Base-by-base conservation (phyloP, 2,329 filamentous ascomycete species). In the Cercospora janseana region DNA sequence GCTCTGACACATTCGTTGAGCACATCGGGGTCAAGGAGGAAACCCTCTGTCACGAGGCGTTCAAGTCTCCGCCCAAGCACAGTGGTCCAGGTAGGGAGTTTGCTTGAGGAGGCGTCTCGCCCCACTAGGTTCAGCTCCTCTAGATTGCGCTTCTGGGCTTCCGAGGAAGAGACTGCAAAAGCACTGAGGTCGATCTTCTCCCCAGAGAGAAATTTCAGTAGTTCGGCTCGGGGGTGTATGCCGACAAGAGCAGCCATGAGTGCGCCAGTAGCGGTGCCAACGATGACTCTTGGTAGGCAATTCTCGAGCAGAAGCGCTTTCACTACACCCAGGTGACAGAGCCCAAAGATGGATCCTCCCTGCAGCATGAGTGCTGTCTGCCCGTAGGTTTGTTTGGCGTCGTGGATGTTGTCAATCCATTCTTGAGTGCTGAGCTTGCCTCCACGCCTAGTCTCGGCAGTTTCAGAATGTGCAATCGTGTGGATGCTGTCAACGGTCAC, bases 361-460 rank as follows among this genome's bases (percentile, higher is more conserved):
- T 89, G 94, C 7, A 95, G 74, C 7, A 94, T 75, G 43, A 95
- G 72, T 0, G 88, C 90, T 56, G 56, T 93, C 58, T 90, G 80
- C 9, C 91, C 91, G 71, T 95, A 94, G 0, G 89, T 88, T 66
- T 93, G 88, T n/a, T 90, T 79, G 6, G 89, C 89, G 68, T 95
- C 89, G 62, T 93, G 87, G 42, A 95, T 77, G 49, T 95, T 81
- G 69, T 95, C 88, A 43, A 95, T 75, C 72, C 95, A 95, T 49
- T 83, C 83, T 70, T 91, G 87, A 20, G 82, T 84, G 12, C 82
- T 85, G 58, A 89, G 73, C 6, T 49, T 34, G 5, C 54, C 54
- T 27, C 29, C 50, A 15, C 49, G 42, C 21, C 53, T 52, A n/a
- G 44, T 46, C 49, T 55, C 35, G 8, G 51, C 50, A 0, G 81